Evolutionary conservation across 202 grass and related monocot species (phyloP).

Genomic region (Cymbopogon flexuosus): DNA sequence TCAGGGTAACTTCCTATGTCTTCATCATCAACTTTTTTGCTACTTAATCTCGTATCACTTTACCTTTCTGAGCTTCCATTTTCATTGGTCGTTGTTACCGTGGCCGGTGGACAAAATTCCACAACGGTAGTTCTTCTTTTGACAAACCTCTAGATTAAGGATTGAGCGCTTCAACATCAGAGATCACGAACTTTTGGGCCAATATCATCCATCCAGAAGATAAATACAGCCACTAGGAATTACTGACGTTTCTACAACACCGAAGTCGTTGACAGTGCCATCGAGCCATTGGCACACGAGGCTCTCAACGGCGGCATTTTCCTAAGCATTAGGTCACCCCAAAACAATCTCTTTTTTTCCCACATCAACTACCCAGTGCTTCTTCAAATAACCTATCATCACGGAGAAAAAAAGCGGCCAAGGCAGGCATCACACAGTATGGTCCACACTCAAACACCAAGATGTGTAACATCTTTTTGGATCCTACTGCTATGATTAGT

Average conservation of each 20-base stretch:
- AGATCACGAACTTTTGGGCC: neutral
- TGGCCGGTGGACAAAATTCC: neutral
- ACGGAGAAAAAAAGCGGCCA: neutral
- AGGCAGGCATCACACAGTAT: neutral
- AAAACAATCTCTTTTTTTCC: neutral
- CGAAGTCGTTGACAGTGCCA: neutral
- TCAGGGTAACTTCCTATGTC: conserved; percentile 43
- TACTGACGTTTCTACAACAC: neutral
- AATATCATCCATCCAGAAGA: neutral
- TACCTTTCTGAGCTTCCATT: neutral
- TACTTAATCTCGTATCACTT: neutral
- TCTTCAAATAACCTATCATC: neutral
- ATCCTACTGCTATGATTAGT: conserved; percentile 19
- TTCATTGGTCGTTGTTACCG: neutral
- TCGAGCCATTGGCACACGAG: neutral
- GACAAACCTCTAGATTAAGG: neutral
- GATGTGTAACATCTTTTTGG: neutral
- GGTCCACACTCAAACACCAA: neutral
- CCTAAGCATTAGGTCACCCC: neutral
- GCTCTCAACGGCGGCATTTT: neutral
- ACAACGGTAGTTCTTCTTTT: neutral
- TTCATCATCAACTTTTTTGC: too few relatives aligned
- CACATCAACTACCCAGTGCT: neutral
- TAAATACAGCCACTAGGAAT: neutral
- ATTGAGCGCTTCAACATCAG: neutral